Evolutionary conservation across 345 rosid species (phyloP), one percentile per base, ranked within the genome.

Genomic region (Citrus reticulata): DNA sequence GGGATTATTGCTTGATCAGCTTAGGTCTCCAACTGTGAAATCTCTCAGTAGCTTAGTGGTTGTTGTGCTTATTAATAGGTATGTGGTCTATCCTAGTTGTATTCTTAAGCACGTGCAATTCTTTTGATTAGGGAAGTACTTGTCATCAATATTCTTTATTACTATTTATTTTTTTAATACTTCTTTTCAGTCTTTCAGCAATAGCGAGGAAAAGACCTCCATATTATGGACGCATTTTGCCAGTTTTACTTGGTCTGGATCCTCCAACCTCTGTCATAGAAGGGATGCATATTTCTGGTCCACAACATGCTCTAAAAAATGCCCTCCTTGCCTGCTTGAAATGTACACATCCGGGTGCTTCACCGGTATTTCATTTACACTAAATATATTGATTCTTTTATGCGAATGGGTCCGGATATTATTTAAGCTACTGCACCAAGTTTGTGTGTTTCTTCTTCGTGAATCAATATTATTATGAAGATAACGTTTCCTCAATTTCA

Each of bases 1-100:
- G 89, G 92, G 85, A 78, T 87, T 84, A 76, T 82, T 96, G 93
- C 97, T 96, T 81, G 99, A 96, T 89, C 98, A 89, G 86, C 97
- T 96, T 79, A 88, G 99, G 83, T 84, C 79, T 67, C 99, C 98
- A 42, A 85, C 91, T 32, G 95, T 93, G 70, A 94, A 87, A 77
- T 89, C 95, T 81, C 90, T 93, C 65, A 87, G 91, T 81, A 88
- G 88, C 81, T 82, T 89, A 54, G 90, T 88, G 32, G 84, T 90
- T 77, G 78, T 93, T 62, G 95, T 94, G 86, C 92, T 91, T 77
- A 86, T 94, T 84, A 91, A 90, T 73, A 89, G 93, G 97, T 91
- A 75, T 69, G 87, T 71, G 66, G 4, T 63, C 62, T 77, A 24
- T 68, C 80, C 14, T 58, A 24, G 78, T 70, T 27, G 34, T 74